phyloP scores from a whole-genome alignment of 2,329 filamentous ascomycete species.

The Penicillium polonicum region DNA sequence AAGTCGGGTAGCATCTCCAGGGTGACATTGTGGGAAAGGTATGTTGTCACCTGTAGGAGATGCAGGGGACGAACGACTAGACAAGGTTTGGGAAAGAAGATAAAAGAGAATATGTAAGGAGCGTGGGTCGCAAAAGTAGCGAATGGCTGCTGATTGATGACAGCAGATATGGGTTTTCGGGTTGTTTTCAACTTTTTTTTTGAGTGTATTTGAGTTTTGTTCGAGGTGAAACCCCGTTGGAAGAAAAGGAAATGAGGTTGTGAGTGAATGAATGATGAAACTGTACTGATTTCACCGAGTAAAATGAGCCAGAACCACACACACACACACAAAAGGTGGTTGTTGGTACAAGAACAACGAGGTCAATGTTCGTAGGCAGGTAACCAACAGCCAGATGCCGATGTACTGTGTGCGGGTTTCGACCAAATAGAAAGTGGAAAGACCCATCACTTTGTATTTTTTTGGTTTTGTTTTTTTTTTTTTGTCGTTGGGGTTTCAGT shows the following conservation, averaged over 20 bases:
- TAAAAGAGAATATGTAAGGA: slow-evolving; percentile 19
- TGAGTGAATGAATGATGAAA: slow-evolving; percentile 14
- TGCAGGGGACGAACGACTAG: slow-evolving; percentile 9
- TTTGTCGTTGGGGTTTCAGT: slow-evolving; percentile 19
- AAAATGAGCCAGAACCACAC: slow-evolving; percentile 9
- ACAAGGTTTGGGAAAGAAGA: slow-evolving; percentile 11
- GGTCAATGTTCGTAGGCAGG: not conserved
- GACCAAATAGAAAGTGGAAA: slow-evolving; percentile 12
- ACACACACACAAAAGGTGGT: not conserved
- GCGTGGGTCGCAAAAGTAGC: slow-evolving; percentile 15
- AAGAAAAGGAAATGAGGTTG: slow-evolving; percentile 14
- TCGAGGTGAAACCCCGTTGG: not conserved
- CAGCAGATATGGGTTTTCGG: slow-evolving; percentile 1
- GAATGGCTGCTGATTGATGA: slow-evolving; percentile 1
- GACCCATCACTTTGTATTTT: slow-evolving; percentile 25
- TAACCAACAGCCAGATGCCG: not conserved
- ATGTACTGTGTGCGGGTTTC: not conserved
- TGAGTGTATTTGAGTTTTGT: not conserved
- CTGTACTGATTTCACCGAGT: not conserved
- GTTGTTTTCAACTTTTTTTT: slow-evolving; percentile 3
- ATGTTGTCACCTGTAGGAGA: not conserved
- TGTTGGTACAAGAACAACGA: not conserved
- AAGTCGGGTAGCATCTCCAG: not conserved
- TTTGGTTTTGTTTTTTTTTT: not conserved
- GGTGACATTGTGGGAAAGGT: not conserved